A percentile compares a stretch with the other conserved stretches of the same genome.
Evolutionary conservation across 352 stramenopile genomes (phyloP).

Genomic region (Blastocystis hominis): DNA sequence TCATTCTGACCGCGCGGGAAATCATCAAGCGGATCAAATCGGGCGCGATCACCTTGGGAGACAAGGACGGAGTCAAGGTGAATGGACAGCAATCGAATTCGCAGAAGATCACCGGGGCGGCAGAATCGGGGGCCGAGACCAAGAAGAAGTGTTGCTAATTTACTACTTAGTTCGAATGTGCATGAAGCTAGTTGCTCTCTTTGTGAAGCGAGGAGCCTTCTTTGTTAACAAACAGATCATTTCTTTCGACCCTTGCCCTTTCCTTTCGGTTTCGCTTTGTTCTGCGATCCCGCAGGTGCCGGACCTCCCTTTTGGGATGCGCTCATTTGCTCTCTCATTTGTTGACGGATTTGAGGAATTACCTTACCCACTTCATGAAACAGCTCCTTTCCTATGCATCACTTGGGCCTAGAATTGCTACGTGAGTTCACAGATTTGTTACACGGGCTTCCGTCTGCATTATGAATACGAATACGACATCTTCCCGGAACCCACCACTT

Average conservation of each 20-base stretch:
- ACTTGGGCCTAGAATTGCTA: neutral
- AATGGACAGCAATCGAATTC: neutral
- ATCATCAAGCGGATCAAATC: constrained; percentile 54
- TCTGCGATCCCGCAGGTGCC: neutral
- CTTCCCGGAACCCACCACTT: constrained; percentile 45
- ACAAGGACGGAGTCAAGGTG: constrained; percentile 45
- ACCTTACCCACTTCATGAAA: constrained; percentile 36
- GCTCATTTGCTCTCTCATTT: neutral
- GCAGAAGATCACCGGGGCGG: neutral
- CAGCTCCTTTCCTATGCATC: constrained; percentile 25
- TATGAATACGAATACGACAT: constrained; percentile 50
- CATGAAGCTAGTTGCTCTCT: neutral
- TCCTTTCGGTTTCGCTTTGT: neutral
- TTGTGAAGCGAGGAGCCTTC: neutral
- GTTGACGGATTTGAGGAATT: neutral
- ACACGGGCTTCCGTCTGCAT: constrained; percentile 48
- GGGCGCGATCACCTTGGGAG: constrained; percentile 23
- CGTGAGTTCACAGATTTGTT: constrained; percentile 25
- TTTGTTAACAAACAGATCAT: constrained; percentile 16
- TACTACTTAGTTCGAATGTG: neutral
- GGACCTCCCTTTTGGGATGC: no score
- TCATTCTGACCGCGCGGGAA: constrained; percentile 43
- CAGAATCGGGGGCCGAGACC: neutral
- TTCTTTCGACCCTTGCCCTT: constrained; percentile 46
- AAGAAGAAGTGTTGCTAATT: constrained; percentile 56